A percentile compares a stretch with the other conserved stretches of the same genome.
phyloP scores from a whole-genome alignment of 108 stramenopile species.

The Chaetoceros muelleri region DNA sequence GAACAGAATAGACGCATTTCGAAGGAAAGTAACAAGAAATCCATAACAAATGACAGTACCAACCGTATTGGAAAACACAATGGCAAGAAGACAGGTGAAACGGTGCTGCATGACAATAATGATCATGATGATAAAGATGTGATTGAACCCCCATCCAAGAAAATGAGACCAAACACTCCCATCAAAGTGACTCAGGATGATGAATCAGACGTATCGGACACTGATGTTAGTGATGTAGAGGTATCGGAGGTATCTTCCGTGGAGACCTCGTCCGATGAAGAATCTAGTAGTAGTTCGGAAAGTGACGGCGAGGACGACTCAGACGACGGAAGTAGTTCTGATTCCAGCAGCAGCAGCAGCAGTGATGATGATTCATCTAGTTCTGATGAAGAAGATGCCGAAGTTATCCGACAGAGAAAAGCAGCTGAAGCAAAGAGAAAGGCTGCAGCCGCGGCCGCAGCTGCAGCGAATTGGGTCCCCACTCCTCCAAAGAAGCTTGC shows the following conservation, averaged over 20 bases:
- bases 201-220: conserved; percentile 16
- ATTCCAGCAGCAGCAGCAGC: conserved; percentile 6
- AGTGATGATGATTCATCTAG: conserved; percentile 26
- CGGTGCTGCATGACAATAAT: background rate
- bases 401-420: conserved; percentile 28
- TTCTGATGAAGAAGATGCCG: conserved; percentile 25
- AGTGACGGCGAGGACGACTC: conserved; percentile 14
- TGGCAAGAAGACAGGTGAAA: background rate
- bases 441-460: conserved; percentile 74
- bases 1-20: conserved; percentile 4
- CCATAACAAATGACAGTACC: background rate
- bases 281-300: conserved; percentile 13
- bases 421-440: conserved; percentile 34
- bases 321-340: conserved; percentile 9
- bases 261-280: conserved; percentile 28
- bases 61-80: background rate
- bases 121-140: background rate
- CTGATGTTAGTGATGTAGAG: conserved; percentile 80
- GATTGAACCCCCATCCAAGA: conserved; percentile 3
- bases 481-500: conserved; percentile 39
- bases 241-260: conserved; percentile 83
- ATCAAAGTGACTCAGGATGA: conserved; percentile 5
- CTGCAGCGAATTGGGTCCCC: conserved; percentile 72
- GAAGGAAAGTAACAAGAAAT: background rate
- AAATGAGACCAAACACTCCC: background rate